phyloP scores from a whole-genome alignment of 495 filamentous ascomycete species.

The Neurospora sp. region DNA sequence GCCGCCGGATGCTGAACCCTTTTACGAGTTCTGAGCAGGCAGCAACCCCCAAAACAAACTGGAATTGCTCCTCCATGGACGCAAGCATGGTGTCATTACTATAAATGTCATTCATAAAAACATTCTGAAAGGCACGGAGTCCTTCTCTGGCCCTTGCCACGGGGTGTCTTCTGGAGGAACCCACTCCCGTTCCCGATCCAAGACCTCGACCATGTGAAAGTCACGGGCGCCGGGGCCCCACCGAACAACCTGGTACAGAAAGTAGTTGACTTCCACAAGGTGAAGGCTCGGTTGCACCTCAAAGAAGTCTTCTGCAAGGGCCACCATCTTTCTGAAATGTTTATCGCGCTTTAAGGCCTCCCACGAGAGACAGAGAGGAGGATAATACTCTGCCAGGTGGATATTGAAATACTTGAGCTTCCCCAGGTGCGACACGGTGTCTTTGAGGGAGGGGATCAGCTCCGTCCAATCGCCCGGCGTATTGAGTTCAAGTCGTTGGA shows the following conservation, averaged over 20 bases:
- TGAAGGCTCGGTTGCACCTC: not conserved
- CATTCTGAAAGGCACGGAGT: not conserved
- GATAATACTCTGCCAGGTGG: not conserved
- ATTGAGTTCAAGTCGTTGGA: not conserved
- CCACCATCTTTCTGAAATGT: not conserved
- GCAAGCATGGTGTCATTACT: not conserved
- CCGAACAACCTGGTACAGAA: not conserved
- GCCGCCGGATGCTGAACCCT: not conserved
- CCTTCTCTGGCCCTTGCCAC: not conserved
- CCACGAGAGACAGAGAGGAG: not conserved
- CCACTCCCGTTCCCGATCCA: not conserved
- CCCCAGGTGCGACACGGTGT: not conserved
- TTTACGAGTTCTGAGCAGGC: not conserved
- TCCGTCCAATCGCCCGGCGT: not conserved
- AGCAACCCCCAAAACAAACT: not conserved
- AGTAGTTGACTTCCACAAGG: not conserved
- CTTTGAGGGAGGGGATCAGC: not conserved
- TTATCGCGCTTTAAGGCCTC: not conserved
- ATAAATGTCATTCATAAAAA: not conserved
- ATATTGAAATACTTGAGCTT: not conserved
- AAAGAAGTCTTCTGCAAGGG: not conserved
- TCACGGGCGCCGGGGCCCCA: not conserved
- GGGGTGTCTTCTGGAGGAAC: not conserved
- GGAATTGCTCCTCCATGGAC: not conserved
- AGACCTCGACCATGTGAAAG: not conserved